A percentile compares a stretch with the other conserved stretches of the same genome.
These are phyloP conservation scores for Gracilaria domingensis DNA, from an alignment of 23 red algal species.

Conservation along the genomic window DNA sequence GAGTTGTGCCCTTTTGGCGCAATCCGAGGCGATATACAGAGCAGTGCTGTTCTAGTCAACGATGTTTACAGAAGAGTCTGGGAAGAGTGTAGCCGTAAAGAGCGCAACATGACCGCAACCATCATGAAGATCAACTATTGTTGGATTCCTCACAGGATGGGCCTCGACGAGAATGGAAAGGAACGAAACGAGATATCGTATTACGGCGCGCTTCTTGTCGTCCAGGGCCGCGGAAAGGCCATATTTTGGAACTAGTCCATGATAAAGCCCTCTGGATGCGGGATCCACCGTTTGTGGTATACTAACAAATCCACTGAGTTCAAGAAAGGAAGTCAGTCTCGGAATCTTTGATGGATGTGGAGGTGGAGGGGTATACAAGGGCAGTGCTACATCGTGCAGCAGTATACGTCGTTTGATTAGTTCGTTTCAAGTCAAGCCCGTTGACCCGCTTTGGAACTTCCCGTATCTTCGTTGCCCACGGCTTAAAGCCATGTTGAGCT, in stretches of 20 bases:
- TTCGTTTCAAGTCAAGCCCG: constrained; percentile 52
- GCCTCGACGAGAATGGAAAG: background rate
- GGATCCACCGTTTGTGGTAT: constrained; percentile 55
- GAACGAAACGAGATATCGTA: constrained; percentile 29
- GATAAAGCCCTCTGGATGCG: background rate
- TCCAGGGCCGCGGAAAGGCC: constrained; percentile 48
- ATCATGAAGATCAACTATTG: constrained; percentile 69
- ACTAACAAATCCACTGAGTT: background rate
- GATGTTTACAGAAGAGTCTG: constrained; percentile 27
- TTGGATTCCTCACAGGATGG: constrained; percentile 9
- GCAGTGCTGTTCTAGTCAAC: constrained; percentile 51
- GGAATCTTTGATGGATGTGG: background rate
- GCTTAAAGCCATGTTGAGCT: background rate
- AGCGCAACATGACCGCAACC: constrained; percentile 76
- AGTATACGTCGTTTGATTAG: constrained; percentile 43
- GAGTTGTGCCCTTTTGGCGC: constrained; percentile 47
- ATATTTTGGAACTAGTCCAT: background rate
- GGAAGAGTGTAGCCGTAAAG: constrained; percentile 52
- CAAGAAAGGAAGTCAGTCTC: background rate
- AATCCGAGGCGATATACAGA: constrained; percentile 44
- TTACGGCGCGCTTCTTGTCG: constrained; percentile 35
- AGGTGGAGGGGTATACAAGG: constrained; percentile 27
- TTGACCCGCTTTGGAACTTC: constrained; percentile 6
- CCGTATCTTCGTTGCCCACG: background rate
- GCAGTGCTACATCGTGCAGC: constrained; percentile 1